Conservation (phyloP, 164 flowering plant genomes). For the Brasenia schreberi region DNA sequence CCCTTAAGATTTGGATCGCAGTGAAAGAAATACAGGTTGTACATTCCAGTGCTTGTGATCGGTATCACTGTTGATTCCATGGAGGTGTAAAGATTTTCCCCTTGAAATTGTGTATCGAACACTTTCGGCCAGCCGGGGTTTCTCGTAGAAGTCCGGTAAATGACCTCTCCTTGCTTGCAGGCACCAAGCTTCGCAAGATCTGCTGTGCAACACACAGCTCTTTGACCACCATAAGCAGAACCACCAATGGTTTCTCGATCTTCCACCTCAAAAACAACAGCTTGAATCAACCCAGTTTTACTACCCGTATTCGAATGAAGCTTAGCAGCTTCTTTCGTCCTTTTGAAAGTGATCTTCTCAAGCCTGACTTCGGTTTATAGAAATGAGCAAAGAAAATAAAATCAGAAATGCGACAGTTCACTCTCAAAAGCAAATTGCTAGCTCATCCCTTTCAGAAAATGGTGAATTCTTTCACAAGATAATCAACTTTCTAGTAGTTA, state of each 20-base stretch:
- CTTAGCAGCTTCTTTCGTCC: slow-evolving; percentile 47
- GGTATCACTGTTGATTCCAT: slow-evolving; percentile 34
- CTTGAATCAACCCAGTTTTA: slow-evolving; percentile 63
- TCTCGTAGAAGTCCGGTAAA: slow-evolving; percentile 24
- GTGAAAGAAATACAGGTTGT: slow-evolving; percentile 58
- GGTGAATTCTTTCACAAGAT: no score
- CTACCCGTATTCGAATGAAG: slow-evolving; percentile 36
- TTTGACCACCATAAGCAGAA: slow-evolving; percentile 20
- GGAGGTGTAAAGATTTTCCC: slow-evolving; percentile 14
- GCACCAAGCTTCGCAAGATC: slow-evolving; percentile 29
- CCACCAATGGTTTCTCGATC: slow-evolving; percentile 72
- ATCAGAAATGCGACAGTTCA: no score
- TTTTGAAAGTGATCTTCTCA: slow-evolving; percentile 45
- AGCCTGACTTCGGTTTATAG: slow-evolving; percentile 29
- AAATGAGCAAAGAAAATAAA: slow-evolving; percentile 2
- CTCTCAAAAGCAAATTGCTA: no score
- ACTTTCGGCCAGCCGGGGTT: slow-evolving; percentile 55
- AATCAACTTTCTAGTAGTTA: no score
- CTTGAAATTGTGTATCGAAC: slow-evolving; percentile 42
- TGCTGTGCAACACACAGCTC: slow-evolving; percentile 45
- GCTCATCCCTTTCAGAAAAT: no score
- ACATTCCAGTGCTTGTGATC: slow-evolving; percentile 66
- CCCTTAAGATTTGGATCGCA: slow-evolving; percentile 68
- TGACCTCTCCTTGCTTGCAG: slow-evolving; percentile 68
- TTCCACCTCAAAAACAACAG: slow-evolving; percentile 59